Percentiles rank a stretch among this genome's conserved stretches.
Conservation (phyloP, 257 asterid species). For the Eucommia ulmoides region DNA sequence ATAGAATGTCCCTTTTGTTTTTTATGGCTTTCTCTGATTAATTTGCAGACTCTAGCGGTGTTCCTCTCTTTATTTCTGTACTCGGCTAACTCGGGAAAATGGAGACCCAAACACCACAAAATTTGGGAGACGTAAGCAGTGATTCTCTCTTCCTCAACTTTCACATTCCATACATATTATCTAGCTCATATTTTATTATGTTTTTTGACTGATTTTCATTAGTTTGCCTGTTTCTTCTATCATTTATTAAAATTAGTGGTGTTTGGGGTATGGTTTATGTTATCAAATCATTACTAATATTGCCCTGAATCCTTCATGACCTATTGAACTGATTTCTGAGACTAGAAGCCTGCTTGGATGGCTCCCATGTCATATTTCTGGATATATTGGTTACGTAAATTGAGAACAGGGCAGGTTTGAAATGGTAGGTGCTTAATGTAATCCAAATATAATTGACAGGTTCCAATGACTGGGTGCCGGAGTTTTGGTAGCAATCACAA, state of each 20-base stretch:
- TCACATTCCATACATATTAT: not conserved
- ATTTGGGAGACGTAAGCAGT: not conserved
- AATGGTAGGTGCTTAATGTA: not conserved
- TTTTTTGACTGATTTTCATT: not conserved
- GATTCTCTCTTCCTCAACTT: not conserved
- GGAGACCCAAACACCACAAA: not conserved
- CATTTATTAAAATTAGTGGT: not conserved
- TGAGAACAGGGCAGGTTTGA: not conserved
- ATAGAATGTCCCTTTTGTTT: too few species aligned
- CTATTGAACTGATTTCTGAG: not conserved
- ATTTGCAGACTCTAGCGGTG: not conserved
- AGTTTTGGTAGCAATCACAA: conserved; percentile 44
- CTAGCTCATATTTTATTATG: not conserved
- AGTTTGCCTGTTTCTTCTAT: not conserved
- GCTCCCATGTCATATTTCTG: not conserved
- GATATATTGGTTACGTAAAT: not conserved
- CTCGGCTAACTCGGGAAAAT: not conserved
- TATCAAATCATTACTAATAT: not conserved
- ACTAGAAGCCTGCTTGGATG: not conserved
- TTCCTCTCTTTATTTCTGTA: too few species aligned
- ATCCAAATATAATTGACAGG: conserved; percentile 25
- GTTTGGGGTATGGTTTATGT: not conserved
- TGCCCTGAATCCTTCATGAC: not conserved
- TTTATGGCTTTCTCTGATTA: not conserved
- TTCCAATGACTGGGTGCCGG: conserved; percentile 24